Percentiles rank a stretch among this genome's conserved stretches.
Evolutionary conservation across 1,139 yeast genomes (phyloP).

Genomic region (Taphrina communis): DNA sequence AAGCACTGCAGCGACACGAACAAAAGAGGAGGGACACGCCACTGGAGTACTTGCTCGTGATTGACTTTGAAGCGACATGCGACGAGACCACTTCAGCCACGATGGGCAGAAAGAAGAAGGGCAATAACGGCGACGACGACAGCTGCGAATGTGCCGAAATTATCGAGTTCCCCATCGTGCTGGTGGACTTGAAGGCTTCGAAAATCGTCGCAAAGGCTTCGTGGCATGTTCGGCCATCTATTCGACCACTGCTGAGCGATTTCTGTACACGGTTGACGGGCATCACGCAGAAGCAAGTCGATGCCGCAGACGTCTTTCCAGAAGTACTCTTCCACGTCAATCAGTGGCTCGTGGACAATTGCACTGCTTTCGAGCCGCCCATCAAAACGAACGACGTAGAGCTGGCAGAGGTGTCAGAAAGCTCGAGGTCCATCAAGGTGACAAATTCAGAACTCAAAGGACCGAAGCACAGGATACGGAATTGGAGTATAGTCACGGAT

Average conservation of each 20-base stretch:
- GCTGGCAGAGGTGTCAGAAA: background rate
- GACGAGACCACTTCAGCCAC: slow-evolving; percentile 42
- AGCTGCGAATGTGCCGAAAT: slow-evolving; percentile 43
- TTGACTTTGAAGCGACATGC: slow-evolving; percentile 49
- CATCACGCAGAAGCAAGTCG: slow-evolving; percentile 44
- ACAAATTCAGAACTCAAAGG: background rate
- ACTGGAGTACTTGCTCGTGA: slow-evolving; percentile 46
- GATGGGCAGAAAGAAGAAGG: background rate
- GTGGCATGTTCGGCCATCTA: slow-evolving; percentile 44
- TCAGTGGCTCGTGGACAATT: slow-evolving; percentile 44
- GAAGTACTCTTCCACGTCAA: slow-evolving; percentile 44
- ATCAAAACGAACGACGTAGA: background rate
- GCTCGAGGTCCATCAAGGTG: background rate
- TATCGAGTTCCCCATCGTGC: slow-evolving; percentile 47
- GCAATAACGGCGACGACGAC: background rate
- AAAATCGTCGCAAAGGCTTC: slow-evolving; percentile 44
- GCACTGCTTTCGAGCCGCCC: slow-evolving; percentile 26
- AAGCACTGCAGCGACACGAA: background rate
- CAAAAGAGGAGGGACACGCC: slow-evolving; percentile 20
- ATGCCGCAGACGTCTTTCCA: slow-evolving; percentile 46
- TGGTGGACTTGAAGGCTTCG: slow-evolving; percentile 45
- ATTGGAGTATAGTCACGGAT: slow-evolving; percentile 48
- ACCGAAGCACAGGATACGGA: slow-evolving; percentile 39
- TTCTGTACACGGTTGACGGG: slow-evolving; percentile 46
- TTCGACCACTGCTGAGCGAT: slow-evolving; percentile 39